A percentile compares a stretch with the other conserved stretches of the same genome.
These are phyloP conservation scores for Exophiala sideris DNA, from an alignment of 2,329 filamentous ascomycete genomes.

Conservation along the genomic window DNA sequence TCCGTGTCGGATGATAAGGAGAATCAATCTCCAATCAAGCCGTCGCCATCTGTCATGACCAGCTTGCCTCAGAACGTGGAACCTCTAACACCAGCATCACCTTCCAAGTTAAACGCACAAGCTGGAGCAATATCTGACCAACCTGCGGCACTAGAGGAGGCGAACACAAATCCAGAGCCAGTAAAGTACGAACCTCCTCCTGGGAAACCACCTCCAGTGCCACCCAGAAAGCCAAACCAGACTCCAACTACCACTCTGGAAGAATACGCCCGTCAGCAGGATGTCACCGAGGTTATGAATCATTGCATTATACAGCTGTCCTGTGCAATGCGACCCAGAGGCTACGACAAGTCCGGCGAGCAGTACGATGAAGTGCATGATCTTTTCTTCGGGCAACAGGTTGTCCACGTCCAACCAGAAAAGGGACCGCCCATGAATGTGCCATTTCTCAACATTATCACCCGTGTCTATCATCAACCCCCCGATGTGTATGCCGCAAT, in stretches of 20 bases:
- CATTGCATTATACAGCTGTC: conserved; percentile 89
- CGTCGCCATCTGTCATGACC: conserved; percentile 10
- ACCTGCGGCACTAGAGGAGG: conserved; percentile 12
- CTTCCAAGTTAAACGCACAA: conserved; percentile 28
- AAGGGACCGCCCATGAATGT: conserved; percentile 29
- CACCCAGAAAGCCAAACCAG: conserved; percentile 43
- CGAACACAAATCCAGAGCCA: conserved; percentile 9
- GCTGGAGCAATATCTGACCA: conserved; percentile 18
- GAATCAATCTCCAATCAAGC: conserved; percentile 33
- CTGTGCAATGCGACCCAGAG: conserved; percentile 74
- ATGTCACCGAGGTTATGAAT: conserved; percentile 93
- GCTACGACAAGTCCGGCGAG: conserved; percentile 64
- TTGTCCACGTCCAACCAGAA: conserved; percentile 29
- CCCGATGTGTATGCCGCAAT: conserved; percentile 78
- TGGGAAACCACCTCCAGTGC: conserved; percentile 55
- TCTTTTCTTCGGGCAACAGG: conserved; percentile 46
- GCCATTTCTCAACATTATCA: conserved; percentile 61
- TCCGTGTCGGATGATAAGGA: conserved; percentile 38
- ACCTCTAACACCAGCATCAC: conserved; percentile 26
- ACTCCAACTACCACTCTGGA: conserved; percentile 35
- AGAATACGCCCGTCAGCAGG: conserved; percentile 71
- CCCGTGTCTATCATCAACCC: conserved; percentile 45
- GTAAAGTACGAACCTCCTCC: conserved; percentile 31
- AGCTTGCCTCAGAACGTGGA: conserved; percentile 31
- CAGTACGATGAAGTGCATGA: conserved; percentile 78